phyloP scores from a whole-genome alignment of 139 green algal genomes.

The Micractinium sp. region DNA sequence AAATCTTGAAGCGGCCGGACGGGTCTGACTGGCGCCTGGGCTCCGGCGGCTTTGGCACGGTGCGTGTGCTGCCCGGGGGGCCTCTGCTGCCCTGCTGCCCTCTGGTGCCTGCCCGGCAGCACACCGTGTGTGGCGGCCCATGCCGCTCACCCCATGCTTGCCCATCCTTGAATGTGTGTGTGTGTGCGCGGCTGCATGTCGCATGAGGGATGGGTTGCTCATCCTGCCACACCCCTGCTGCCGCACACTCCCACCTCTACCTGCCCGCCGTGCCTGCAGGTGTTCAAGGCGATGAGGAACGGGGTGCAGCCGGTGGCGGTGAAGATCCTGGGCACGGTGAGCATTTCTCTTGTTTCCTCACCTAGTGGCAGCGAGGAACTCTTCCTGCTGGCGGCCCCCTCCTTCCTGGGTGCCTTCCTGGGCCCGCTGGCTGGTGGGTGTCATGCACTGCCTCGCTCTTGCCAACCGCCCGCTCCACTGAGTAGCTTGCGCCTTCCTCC shows the following conservation, averaged over 20 bases:
- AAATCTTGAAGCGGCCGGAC: constrained; percentile 37
- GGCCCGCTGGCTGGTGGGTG: no score
- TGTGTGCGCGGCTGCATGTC: not conserved
- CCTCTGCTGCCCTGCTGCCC: not conserved
- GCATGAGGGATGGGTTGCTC: not conserved
- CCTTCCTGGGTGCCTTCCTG: not conserved
- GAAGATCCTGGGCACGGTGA: constrained; percentile 43
- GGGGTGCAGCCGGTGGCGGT: constrained; percentile 48
- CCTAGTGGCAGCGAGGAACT: no score
- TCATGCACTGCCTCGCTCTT: no score
- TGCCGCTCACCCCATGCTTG: no score
- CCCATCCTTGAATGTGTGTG: not conserved
- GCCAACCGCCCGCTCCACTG: no score
- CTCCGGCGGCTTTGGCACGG: constrained; percentile 47
- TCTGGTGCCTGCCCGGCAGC: not conserved
- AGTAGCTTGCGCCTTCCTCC: no score
- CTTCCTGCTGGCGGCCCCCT: no score
- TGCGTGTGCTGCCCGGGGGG: not conserved
- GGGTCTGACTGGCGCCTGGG: constrained; percentile 51
- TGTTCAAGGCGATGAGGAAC: constrained; percentile 55
- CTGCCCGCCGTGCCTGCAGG: not conserved
- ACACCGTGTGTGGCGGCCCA: no score
- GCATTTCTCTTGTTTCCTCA: no score
- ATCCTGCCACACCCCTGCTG: no score
- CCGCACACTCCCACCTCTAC: not conserved